Conservation (phyloP, 805 yeast species). For the Scheffersomyces spartinae region DNA sequence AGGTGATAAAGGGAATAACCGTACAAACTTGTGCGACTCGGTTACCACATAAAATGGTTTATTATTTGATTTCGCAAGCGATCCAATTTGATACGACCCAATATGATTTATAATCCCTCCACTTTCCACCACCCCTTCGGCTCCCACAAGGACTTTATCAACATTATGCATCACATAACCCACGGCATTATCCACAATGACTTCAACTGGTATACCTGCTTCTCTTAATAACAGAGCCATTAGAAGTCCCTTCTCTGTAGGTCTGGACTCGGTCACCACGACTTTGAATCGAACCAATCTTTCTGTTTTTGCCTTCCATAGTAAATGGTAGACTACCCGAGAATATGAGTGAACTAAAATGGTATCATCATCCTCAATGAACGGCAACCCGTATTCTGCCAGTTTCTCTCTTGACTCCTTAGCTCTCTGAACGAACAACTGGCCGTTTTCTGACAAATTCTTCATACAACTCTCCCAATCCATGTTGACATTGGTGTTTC, state of each 20-base stretch:
- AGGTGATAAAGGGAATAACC: constrained; percentile 90
- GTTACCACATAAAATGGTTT: constrained; percentile 92
- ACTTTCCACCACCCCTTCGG: constrained; percentile 98
- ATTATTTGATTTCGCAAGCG: constrained; percentile 78
- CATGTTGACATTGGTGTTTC: constrained; percentile 76
- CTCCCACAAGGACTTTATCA: constrained; percentile 92
- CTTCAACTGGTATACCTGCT: constrained; percentile 73
- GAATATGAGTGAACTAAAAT: constrained; percentile 86
- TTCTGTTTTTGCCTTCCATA: constrained; percentile 62
- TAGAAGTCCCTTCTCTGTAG: constrained; percentile 60
- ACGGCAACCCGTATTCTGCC: constrained; percentile 79
- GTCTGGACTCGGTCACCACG: constrained; percentile 87
- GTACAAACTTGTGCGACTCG: constrained; percentile 91
- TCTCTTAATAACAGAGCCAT: constrained; percentile 61
- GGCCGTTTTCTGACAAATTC: constrained; percentile 88
- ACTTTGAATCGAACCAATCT: constrained; percentile 77
- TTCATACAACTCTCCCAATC: constrained; percentile 92
- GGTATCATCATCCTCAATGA: constrained; percentile 87
- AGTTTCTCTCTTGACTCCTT: constrained; percentile 80
- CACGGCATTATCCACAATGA: constrained; percentile 87
- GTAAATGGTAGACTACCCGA: constrained; percentile 74
- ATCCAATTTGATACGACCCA: constrained; percentile 92
- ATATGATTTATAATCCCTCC: constrained; percentile 96
- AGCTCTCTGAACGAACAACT: constrained; percentile 82
- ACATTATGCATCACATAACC: constrained; percentile 86